phyloP scores from a whole-genome alignment of 345 rosid species.

The Iberis pinnata region DNA sequence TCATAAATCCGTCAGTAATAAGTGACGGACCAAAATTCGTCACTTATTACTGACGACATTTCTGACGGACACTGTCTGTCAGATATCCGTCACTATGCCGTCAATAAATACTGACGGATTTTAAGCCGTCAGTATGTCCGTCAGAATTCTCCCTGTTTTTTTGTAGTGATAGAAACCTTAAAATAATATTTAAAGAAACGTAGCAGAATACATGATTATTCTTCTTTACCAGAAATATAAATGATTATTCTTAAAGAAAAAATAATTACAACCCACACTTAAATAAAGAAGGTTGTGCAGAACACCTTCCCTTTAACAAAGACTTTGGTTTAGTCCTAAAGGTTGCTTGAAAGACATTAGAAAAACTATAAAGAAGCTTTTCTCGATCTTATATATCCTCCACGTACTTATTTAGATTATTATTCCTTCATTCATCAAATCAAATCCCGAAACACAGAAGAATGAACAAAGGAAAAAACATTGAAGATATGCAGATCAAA shows the following conservation, averaged over 20 bases:
- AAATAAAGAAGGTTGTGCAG: neutral
- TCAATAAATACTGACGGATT: no score
- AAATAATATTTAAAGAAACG: neutral
- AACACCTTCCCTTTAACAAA: slow-evolving; percentile 29
- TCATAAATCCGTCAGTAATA: no score
- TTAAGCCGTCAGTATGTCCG: no score
- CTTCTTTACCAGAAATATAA: no score
- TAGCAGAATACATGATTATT: neutral
- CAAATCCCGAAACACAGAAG: slow-evolving; percentile 7
- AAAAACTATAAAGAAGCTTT: slow-evolving; percentile 11
- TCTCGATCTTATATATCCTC: neutral
- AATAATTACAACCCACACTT: neutral
- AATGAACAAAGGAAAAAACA: slow-evolving; percentile 1
- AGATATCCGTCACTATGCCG: no score
- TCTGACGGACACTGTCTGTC: no score
- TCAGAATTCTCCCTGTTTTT: no score
- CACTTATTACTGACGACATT: no score
- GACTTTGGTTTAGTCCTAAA: slow-evolving; percentile 31
- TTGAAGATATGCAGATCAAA: slow-evolving; percentile 33
- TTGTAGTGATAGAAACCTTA: no score
- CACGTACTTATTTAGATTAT: slow-evolving; percentile 12
- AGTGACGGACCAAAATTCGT: no score
- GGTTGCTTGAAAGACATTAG: slow-evolving; percentile 61
- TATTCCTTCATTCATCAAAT: slow-evolving; percentile 17
- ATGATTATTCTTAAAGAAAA: neutral